Percentiles rank a stretch among this genome's conserved stretches.
These are phyloP conservation scores for Cyclotella cryptica DNA, from an alignment of 108 stramenopile genomes.

Conservation along the genomic window DNA sequence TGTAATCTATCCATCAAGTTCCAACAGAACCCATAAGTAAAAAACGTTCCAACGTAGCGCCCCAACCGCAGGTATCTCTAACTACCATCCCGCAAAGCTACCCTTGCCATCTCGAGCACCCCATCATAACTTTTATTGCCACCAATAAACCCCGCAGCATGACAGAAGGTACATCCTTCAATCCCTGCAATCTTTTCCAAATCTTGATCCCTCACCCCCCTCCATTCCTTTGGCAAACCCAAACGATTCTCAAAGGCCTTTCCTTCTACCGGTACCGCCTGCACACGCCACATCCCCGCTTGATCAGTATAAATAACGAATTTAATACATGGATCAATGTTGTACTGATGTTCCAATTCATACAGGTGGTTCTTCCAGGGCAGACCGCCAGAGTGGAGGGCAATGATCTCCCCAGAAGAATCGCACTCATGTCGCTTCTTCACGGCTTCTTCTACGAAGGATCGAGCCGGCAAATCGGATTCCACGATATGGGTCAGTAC, in stretches of 20 bases:
- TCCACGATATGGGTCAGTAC: constrained; percentile 83
- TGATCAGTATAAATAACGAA: constrained; percentile 96
- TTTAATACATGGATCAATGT: constrained; percentile 75
- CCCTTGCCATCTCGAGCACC: constrained; percentile 91
- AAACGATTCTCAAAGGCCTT: constrained; percentile 91
- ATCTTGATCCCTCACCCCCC: constrained; percentile 94
- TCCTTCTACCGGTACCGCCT: constrained; percentile 96
- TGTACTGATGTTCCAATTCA: constrained; percentile 85
- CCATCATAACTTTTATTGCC: constrained; percentile 95
- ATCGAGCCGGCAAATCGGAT: constrained; percentile 91
- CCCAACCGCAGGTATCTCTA: background rate
- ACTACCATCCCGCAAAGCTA: constrained; percentile 53
- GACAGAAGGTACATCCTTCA: constrained; percentile 91
- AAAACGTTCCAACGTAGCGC: too few species aligned
- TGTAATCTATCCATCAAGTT: too few species aligned
- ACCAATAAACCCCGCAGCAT: constrained; percentile 98
- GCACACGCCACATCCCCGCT: constrained; percentile 95
- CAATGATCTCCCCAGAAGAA: constrained; percentile 84
- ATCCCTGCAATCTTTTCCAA: constrained; percentile 80
- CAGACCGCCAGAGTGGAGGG: constrained; percentile 77
- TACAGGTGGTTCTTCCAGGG: constrained; percentile 96
- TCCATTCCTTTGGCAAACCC: constrained; percentile 90
- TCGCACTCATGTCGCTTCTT: constrained; percentile 68
- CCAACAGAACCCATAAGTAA: too few species aligned
- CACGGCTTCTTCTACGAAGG: constrained; percentile 85